Evolutionary conservation across 2,329 filamentous ascomycete species (phyloP), one percentile per base, ranked within the genome.

Genomic region (Arthrobotrys pseudoclavata): DNA sequence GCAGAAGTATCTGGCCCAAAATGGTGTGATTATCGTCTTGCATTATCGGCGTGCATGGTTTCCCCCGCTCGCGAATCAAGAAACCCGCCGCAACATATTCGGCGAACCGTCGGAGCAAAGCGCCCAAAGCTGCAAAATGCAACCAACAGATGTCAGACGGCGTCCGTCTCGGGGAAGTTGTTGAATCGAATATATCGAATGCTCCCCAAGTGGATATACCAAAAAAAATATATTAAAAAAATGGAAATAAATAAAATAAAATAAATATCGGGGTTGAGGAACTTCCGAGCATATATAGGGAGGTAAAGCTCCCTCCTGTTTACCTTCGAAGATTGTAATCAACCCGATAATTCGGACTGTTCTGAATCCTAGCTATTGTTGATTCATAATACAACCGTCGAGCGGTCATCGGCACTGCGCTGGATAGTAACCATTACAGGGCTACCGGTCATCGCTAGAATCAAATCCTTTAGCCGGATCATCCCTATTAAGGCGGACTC

Each of bases 11-110:
- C 15, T 10, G 13, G 3, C 3, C 18, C n/a, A 37, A 4, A 20
- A 53, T 74, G 69, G 69, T 61, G 61, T 74, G 69, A 74, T 68
- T 74, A 68, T 74, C 69, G 62, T 74, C 69, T 62, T 74, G 69
- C 69, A 74, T 72, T 72, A 72, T 72, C 69, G 50, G 57, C 60
- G 60, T 50, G 69, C 69, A 64, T 57, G 57, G 55, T 42, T 34
- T 24, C 60, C 40, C 26, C 57, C n/a, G n/a, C n/a, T n/a, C n/a
- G n/a, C n/a, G n/a, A n/a, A n/a, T n/a, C n/a, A n/a, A n/a, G n/a
- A n/a, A n/a, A n/a, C n/a, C 42, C 42, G n/a, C 42, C 42, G 6
- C 53, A 57, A 40, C 24, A 40, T 22, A 53, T 60, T 71, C 68
- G 66, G 52, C 66, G 66, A 69, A 61, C 45, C 22, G 24, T 60